phyloP scores from a whole-genome alignment of 306 rosid species.

The Ammopiptanthus mongolicus region DNA sequence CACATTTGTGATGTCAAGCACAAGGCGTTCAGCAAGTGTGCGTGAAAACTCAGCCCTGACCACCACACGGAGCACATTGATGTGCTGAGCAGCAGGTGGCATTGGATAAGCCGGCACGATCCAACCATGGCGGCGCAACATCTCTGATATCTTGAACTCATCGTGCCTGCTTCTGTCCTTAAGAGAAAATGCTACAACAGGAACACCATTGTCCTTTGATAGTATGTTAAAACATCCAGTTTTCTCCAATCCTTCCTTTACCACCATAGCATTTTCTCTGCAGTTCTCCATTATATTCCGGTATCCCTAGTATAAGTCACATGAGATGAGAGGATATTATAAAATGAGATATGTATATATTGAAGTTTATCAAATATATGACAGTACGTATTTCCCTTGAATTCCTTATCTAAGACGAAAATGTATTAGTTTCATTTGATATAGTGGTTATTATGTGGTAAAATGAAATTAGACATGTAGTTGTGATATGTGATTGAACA shows the following conservation, averaged over 20 bases:
- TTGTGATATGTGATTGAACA: background rate
- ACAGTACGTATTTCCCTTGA: background rate
- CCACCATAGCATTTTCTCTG: conserved; percentile 42
- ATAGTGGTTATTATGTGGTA: background rate
- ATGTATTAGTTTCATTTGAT: background rate
- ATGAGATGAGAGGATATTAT: background rate
- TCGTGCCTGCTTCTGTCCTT: conserved; percentile 45
- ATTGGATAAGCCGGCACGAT: conserved; percentile 60
- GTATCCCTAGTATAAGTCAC: conserved; percentile 39
- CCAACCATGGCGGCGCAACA: conserved; percentile 51
- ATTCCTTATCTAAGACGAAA: background rate
- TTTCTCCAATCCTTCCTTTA: conserved; percentile 50
- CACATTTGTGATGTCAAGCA: conserved; percentile 35
- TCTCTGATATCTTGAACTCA: conserved; percentile 48
- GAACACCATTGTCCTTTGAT: conserved; percentile 82
- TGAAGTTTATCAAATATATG: background rate
- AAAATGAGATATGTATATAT: background rate
- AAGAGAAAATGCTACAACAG: conserved; percentile 71
- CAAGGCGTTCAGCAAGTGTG: conserved; percentile 45
- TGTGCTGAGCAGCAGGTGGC: conserved; percentile 52
- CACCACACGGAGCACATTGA: conserved; percentile 51
- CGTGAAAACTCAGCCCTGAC: conserved; percentile 49
- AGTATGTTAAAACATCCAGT: conserved; percentile 59
- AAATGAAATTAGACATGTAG: background rate
- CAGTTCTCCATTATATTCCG: conserved; percentile 51